Percentiles rank a stretch among this genome's conserved stretches.
phyloP scores from a whole-genome alignment of 83 land plant species.

The Picea engelmannii region DNA sequence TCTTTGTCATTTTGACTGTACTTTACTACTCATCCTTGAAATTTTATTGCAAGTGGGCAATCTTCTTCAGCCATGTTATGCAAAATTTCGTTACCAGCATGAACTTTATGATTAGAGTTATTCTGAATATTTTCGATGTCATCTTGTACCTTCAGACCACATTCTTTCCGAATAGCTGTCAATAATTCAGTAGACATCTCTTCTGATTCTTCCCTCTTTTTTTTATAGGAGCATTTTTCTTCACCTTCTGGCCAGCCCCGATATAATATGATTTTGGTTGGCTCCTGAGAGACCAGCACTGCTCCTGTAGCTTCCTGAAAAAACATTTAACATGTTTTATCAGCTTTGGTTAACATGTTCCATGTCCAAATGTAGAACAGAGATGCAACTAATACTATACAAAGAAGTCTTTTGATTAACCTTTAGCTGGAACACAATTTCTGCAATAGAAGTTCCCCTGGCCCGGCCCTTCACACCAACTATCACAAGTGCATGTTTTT shows the following conservation, averaged over 20 bases:
- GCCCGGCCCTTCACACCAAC: conserved; percentile 89
- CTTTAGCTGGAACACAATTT: conserved; percentile 74
- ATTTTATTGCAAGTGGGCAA: neutral
- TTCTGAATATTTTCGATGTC: neutral
- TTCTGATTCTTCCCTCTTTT: neutral
- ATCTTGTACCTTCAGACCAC: conserved; percentile 33
- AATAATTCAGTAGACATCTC: conserved; percentile 42
- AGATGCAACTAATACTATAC: neutral
- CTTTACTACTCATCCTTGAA: neutral
- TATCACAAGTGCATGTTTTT: conserved; percentile 77
- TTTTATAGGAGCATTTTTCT: conserved; percentile 20
- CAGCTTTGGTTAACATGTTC: neutral
- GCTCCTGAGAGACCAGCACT: conserved; percentile 81
- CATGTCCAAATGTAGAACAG: neutral
- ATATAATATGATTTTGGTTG: conserved; percentile 80
- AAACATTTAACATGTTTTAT: neutral
- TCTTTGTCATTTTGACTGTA: neutral
- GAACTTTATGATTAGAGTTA: neutral
- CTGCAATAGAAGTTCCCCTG: conserved; percentile 81
- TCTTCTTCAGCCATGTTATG: neutral
- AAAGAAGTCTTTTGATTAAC: conserved; percentile 27
- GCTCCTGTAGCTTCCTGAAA: conserved; percentile 88
- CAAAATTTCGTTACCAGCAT: neutral
- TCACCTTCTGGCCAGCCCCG: conserved; percentile 85
- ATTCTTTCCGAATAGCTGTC: conserved; percentile 55